Conservation (phyloP, 345 rosid species). For the Erodium maritimum region DNA sequence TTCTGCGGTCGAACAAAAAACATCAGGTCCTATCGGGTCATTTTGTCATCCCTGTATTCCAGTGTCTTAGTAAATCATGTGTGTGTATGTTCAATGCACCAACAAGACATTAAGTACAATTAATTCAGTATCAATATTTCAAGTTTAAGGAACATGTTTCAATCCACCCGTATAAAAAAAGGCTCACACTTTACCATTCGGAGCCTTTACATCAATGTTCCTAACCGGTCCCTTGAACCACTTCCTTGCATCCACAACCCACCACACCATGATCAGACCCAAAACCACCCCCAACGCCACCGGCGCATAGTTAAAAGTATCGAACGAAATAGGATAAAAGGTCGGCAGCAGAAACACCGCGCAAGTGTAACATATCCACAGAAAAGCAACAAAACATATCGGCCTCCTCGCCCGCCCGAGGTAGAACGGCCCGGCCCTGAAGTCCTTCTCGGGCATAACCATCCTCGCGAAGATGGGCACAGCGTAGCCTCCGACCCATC, state of each 20-base stretch:
- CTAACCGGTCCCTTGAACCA: slow-evolving; percentile 61
- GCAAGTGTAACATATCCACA: slow-evolving; percentile 60
- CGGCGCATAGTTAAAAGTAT: slow-evolving; percentile 49
- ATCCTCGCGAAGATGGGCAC: slow-evolving; percentile 50
- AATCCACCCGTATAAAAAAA: no score
- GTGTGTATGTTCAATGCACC: no score
- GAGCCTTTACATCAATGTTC: slow-evolving; percentile 34
- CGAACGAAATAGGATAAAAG: slow-evolving; percentile 34
- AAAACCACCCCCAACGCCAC: slow-evolving; percentile 33
- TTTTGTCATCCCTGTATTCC: no score
- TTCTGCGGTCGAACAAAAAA: no score
- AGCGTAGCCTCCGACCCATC: slow-evolving; percentile 59
- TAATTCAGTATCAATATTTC: no score
- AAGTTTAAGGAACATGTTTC: no score
- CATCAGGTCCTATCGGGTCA: no score
- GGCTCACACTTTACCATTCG: slow-evolving; percentile 19
- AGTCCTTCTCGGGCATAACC: slow-evolving; percentile 47
- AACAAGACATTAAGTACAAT: no score
- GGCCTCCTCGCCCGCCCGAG: slow-evolving; percentile 46
- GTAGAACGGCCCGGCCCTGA: slow-evolving; percentile 49
- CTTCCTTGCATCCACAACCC: slow-evolving; percentile 41
- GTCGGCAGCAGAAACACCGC: slow-evolving; percentile 48
- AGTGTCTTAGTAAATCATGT: no score
- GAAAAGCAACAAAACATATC: slow-evolving; percentile 36
- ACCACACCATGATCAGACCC: slow-evolving; percentile 43